Conservation (phyloP, 139 green algal genomes). For the Chlorella sp. region DNA sequence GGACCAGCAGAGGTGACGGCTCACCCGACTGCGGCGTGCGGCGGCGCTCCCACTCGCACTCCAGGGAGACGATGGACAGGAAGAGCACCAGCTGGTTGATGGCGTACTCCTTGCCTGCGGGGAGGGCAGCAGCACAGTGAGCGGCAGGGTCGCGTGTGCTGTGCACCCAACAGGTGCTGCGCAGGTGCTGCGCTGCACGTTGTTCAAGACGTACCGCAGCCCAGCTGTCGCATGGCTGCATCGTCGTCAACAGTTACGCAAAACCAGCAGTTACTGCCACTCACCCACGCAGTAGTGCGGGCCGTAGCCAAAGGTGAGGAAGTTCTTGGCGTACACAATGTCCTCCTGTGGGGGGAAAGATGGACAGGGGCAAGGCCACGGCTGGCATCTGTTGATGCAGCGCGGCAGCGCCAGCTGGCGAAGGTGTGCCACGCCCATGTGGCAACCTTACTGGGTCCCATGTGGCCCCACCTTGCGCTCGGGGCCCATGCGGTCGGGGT, state of each 20-base stretch:
- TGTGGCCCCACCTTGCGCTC: too few species aligned
- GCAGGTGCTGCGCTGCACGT: too few species aligned
- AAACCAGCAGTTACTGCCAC: background rate
- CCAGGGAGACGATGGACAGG: constrained; percentile 73
- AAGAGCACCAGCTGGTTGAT: constrained; percentile 84
- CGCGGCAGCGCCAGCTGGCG: too few species aligned
- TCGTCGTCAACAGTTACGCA: too few species aligned
- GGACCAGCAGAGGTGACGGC: too few species aligned
- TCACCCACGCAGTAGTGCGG: constrained; percentile 88
- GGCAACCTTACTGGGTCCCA: too few species aligned
- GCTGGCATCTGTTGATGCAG: too few species aligned
- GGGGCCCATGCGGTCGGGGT: constrained; percentile 83
- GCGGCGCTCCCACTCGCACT: constrained; percentile 63
- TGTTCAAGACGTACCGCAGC: too few species aligned
- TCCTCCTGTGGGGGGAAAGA: constrained; percentile 55
- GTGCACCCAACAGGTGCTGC: too few species aligned
- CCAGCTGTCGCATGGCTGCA: too few species aligned
- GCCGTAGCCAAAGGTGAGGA: constrained; percentile 86
- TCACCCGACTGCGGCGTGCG: constrained; percentile 48
- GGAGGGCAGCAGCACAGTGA: background rate
- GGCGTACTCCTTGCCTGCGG: constrained; percentile 74
- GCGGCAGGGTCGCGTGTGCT: background rate
- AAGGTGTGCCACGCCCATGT: too few species aligned
- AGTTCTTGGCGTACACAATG: constrained; percentile 74
- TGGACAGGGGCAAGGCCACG: too few species aligned